Percentiles rank a stretch among this genome's conserved stretches.
These are phyloP conservation scores for Lactifluus rugatus DNA, from an alignment of 768 basidiomycete species.

Conservation along the genomic window DNA sequence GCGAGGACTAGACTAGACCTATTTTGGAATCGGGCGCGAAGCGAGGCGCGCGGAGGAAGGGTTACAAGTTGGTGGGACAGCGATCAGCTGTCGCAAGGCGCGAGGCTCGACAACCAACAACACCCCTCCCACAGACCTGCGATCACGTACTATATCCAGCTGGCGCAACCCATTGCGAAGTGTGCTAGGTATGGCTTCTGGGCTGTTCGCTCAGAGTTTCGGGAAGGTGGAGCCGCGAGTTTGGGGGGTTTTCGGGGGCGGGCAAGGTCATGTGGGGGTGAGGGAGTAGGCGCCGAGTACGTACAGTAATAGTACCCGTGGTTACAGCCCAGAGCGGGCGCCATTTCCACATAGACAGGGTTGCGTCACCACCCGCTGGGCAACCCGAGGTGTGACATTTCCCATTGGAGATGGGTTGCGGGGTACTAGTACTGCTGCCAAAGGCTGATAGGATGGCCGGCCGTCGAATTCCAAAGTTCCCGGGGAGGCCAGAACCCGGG, in stretches of 20 bases:
- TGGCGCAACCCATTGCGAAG: background rate
- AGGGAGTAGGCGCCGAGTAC: background rate
- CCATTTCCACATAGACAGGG: background rate
- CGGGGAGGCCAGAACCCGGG: background rate
- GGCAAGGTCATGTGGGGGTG: background rate
- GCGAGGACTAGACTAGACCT: conserved; percentile 3
- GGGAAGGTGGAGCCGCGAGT: background rate
- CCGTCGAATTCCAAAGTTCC: background rate
- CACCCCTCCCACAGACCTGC: too few relatives aligned
- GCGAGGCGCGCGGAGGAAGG: background rate
- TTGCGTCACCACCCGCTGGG: background rate
- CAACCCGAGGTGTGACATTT: background rate
- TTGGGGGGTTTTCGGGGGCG: background rate
- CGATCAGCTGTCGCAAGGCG: background rate
- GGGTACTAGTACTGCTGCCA: background rate
- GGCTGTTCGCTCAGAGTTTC: background rate
- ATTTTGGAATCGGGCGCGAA: background rate
- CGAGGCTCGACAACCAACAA: background rate
- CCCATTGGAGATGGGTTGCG: background rate
- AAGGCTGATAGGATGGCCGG: background rate
- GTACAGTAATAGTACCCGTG: background rate
- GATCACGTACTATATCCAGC: background rate
- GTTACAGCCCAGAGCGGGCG: background rate
- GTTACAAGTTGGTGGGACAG: too few relatives aligned
- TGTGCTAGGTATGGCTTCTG: background rate